Evolutionary conservation across 108 stramenopile genomes (phyloP).

Genomic region (Skeletonema grethae): DNA sequence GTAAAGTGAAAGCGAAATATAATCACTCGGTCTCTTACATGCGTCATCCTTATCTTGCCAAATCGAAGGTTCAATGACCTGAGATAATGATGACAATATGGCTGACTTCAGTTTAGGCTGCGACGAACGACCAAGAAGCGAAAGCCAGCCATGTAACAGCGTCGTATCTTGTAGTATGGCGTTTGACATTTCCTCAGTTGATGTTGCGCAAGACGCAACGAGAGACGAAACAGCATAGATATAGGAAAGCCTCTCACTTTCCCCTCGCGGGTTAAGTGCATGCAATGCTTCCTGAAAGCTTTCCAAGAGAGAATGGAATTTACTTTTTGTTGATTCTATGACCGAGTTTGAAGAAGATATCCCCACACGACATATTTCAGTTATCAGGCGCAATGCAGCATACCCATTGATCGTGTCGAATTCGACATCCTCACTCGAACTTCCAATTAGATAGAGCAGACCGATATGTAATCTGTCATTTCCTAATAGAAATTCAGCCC

Average conservation of each 20-base stretch:
- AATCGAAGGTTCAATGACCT: slow-evolving; percentile 37
- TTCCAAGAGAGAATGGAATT: slow-evolving; percentile 29
- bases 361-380: slow-evolving; percentile 46
- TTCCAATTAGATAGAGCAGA: slow-evolving; percentile 31
- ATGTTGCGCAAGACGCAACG: slow-evolving; percentile 33
- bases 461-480: slow-evolving; percentile 26
- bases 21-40: slow-evolving; percentile 27
- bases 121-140: slow-evolving; percentile 32
- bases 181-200: slow-evolving; percentile 10
- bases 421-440: background rate
- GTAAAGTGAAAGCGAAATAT: slow-evolving; percentile 29
- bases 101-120: slow-evolving; percentile 48
- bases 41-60: slow-evolving; percentile 13
- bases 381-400: slow-evolving; percentile 34
- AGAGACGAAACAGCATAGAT: slow-evolving; percentile 43
- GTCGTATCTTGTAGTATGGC: slow-evolving; percentile 32
- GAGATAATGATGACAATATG: slow-evolving; percentile 35
- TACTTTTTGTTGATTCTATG: slow-evolving; percentile 5
- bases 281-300: slow-evolving; percentile 31
- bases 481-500: slow-evolving; percentile 38
- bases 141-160: slow-evolving; percentile 42
- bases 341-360: slow-evolving; percentile 13
- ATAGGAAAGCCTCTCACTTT: slow-evolving; percentile 33
- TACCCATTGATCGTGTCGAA: slow-evolving; percentile 38
- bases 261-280: slow-evolving; percentile 31